These are phyloP conservation scores for Platismatia glauca DNA, from an alignment of 495 filamentous ascomycete species.

Conservation along the genomic window DNA sequence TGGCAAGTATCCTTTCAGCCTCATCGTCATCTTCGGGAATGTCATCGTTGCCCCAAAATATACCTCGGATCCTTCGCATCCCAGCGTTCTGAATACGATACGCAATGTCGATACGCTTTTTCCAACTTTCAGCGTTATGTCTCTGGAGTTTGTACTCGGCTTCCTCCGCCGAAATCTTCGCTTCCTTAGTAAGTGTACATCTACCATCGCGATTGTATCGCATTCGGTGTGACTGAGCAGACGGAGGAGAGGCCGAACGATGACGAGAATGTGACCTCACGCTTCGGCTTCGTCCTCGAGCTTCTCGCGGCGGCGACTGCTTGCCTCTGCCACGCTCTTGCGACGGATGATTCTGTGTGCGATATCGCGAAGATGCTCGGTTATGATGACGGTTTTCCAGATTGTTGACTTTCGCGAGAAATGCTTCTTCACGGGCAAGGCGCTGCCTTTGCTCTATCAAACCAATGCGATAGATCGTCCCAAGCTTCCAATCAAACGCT, in stretches of 20 bases:
- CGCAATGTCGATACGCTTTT: constrained; percentile 74
- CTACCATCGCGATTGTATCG: constrained; percentile 75
- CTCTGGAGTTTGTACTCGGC: constrained; percentile 66
- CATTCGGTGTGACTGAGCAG: constrained; percentile 37
- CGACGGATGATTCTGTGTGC: constrained; percentile 40
- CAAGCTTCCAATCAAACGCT: constrained; percentile 93
- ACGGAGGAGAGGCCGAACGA: constrained; percentile 16
- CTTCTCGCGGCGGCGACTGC: constrained; percentile 17
- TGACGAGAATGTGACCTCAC: constrained; percentile 36
- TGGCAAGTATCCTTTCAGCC: constrained; percentile 73
- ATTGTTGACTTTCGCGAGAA: constrained; percentile 74
- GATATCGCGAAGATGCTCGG: constrained; percentile 39
- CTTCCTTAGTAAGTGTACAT: constrained; percentile 55
- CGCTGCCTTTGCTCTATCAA: constrained; percentile 82
- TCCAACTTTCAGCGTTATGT: constrained; percentile 87
- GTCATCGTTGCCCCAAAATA: constrained; percentile 79
- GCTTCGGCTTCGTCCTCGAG: constrained; percentile 17
- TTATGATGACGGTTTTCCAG: constrained; percentile 59
- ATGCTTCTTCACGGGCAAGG: constrained; percentile 82
- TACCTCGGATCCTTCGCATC: constrained; percentile 67
- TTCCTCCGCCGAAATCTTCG: constrained; percentile 60
- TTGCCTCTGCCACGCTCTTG: constrained; percentile 45
- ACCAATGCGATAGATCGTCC: constrained; percentile 81
- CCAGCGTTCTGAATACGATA: constrained; percentile 58
- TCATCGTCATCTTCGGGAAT: constrained; percentile 72